A percentile compares a stretch with the other conserved stretches of the same genome.
These are phyloP conservation scores for Tylopilus orsonianus DNA, from an alignment of 1,284 basidiomycete species.

Conservation along the genomic window DNA sequence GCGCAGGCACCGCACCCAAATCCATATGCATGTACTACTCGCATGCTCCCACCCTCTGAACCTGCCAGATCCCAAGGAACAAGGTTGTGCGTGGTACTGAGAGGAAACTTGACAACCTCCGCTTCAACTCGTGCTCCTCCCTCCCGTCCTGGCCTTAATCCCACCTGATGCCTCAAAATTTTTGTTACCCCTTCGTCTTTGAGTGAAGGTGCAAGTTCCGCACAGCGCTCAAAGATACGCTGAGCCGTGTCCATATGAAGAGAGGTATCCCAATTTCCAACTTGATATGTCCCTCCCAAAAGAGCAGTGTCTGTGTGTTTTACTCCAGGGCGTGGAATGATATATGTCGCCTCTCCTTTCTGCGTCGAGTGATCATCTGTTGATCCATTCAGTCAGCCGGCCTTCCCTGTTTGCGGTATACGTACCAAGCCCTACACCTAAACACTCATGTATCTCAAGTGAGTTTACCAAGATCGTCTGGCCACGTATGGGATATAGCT, in stretches of 20 bases:
- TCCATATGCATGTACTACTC: constrained; percentile 65
- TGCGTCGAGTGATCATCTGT: constrained; percentile 18
- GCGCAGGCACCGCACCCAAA: constrained; percentile 45
- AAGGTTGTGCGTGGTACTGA: constrained; percentile 30
- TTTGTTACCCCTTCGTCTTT: constrained; percentile 37
- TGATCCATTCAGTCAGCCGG: neutral
- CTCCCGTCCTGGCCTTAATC: constrained; percentile 56
- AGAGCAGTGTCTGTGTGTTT: constrained; percentile 40
- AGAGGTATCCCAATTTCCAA: constrained; percentile 48
- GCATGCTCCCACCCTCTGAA: constrained; percentile 34
- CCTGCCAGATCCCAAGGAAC: constrained; percentile 28
- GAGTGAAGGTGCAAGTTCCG: constrained; percentile 39
- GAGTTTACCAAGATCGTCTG: constrained; percentile 66
- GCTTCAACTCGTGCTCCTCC: constrained; percentile 60
- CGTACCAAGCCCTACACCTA: constrained; percentile 25
- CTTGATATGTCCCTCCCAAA: constrained; percentile 56
- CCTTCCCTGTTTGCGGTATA: neutral
- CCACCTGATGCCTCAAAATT: constrained; percentile 61
- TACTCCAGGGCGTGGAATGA: constrained; percentile 51
- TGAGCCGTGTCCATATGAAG: constrained; percentile 43
- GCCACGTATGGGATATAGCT: constrained; percentile 66
- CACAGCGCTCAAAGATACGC: constrained; percentile 46
- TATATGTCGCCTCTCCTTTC: constrained; percentile 41
- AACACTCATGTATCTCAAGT: constrained; percentile 44
- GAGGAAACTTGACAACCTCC: constrained; percentile 44